These are phyloP conservation scores for Selenicereus undatus DNA, from an alignment of 148 eudicot genomes.

Conservation along the genomic window DNA sequence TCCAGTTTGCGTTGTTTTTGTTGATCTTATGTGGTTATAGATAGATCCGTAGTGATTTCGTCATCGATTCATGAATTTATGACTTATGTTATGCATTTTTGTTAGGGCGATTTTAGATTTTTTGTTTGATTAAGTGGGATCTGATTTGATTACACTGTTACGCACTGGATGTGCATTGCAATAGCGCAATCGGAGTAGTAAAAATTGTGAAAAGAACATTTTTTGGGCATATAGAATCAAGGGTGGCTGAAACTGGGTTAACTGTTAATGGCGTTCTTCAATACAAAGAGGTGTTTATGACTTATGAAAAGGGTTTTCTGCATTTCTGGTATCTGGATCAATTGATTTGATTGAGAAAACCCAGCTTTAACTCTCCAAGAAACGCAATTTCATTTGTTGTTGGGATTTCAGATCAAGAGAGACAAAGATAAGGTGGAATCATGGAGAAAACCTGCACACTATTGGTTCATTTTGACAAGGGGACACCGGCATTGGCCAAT, in stretches of 20 bases:
- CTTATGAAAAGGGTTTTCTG: neutral
- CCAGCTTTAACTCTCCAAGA: neutral
- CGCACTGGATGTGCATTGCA: neutral
- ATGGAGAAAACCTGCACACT: slow-evolving; percentile 74
- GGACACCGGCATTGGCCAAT: slow-evolving; percentile 71
- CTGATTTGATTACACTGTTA: neutral
- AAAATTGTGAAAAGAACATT: neutral
- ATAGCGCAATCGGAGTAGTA: neutral
- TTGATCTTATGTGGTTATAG: neutral
- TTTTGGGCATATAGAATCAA: neutral
- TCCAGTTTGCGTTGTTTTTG: neutral
- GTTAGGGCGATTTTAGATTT: neutral
- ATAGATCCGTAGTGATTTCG: neutral
- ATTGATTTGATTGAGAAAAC: neutral
- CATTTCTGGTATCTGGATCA: neutral
- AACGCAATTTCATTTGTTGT: neutral
- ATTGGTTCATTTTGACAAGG: slow-evolving; percentile 71
- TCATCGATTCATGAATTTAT: neutral
- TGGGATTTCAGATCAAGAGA: slow-evolving; percentile 21
- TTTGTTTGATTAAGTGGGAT: neutral
- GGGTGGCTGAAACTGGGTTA: neutral
- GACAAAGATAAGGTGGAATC: slow-evolving; percentile 3
- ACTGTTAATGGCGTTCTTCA: no score
- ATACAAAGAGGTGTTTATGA: neutral
- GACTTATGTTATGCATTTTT: neutral